Evolutionary conservation across 305 asterid genomes (phyloP), one percentile per base, ranked within the genome.

Genomic region (Fraxinus paxiana): DNA sequence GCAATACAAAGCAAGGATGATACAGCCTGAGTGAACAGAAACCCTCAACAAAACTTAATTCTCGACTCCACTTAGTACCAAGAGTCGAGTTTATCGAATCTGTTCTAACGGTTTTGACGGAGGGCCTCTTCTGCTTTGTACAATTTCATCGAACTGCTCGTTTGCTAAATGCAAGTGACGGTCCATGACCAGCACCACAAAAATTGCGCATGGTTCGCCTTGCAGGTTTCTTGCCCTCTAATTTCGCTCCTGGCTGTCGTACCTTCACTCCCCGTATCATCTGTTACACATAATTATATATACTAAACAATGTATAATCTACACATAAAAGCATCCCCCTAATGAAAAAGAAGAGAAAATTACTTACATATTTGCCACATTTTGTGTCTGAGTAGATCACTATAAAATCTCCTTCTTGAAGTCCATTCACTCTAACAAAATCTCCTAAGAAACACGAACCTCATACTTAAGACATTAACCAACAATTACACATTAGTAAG

Each of bases 231-330:
- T 94, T 94, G 35, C 83, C 85, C 80, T 92, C 99, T 28, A 86
- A 43, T 83, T 91, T 92, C 24, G 85, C 26, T 12, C 91, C 98
- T 0, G 93, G 86, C 84, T 87, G 93, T n/a, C 98, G 87, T 59
- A 96, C 98, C 83, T 96, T 96, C 17, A 96, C 96, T 38, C 99
- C 99, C n/a, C 99, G 90, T 24, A 96, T 94, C 96, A 96, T 83
- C 99, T 96, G 89, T 86, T 81, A 15, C 67, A 26, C 26, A 30
- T 3, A 7, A 22, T 6, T 6, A 8, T 7, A 13, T 28, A 30
- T 20, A 41, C 2, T 34, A 12, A 8, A 41, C 18, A 22, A 7
- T 2, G 30, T 59, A 20, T 20, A 7, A 59, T 18, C 31, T 6
- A 17, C 65, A 6, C 10, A 17, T 15, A 12, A 48, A 48, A 48